Evolutionary conservation across 176 grass and related monocot species (phyloP), one percentile per base, ranked within the genome.

Genomic region (Triticum monococcum): DNA sequence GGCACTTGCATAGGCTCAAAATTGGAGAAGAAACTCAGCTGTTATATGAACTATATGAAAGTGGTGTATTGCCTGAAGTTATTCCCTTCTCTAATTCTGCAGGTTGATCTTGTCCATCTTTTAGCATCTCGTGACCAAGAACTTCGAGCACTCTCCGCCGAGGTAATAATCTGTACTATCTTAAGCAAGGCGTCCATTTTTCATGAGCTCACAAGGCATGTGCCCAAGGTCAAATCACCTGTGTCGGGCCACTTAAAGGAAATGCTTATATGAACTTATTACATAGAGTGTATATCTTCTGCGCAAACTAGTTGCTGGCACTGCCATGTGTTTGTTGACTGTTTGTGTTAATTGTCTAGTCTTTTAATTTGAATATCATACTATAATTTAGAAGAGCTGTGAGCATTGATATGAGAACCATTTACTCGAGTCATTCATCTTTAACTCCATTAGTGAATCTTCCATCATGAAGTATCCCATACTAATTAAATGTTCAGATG

Each of bases 111-210:
- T 87, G 93, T 88, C 77, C 96, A 98, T 92, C 88, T 98, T 54
- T 89, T 98, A 86, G 96, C 93, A 80, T 92, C 96, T 70, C 90
- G 96, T 87, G 93, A 98, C 81, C 96, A 98, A 94, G 96, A 98
- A 92, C 92, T 98, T 54, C 90, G 96, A 86, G 86, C 96, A 46
- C 87, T 98, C 57, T 92, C 91, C 7, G 90, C 96, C 31, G 96
- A 96, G 96, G 96, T 98, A 93, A 84, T 40, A 83, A 43, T 82
- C 35, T 87, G 14, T 81, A 12, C 59, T 57, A 64, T 81, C 20
- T 75, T 41, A 57, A 75, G 45, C 2, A 18, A 45, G 4, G 8
- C 5, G 6, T 3, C 12, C 9, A 65, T 68, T 11, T 33, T 78
- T 32, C 61, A 37, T 64, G 62, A 82, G 61, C 41, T 69, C 8